Conservation (phyloP, 768 basidiomycete genomes). For the Rhodocollybia butyracea region DNA sequence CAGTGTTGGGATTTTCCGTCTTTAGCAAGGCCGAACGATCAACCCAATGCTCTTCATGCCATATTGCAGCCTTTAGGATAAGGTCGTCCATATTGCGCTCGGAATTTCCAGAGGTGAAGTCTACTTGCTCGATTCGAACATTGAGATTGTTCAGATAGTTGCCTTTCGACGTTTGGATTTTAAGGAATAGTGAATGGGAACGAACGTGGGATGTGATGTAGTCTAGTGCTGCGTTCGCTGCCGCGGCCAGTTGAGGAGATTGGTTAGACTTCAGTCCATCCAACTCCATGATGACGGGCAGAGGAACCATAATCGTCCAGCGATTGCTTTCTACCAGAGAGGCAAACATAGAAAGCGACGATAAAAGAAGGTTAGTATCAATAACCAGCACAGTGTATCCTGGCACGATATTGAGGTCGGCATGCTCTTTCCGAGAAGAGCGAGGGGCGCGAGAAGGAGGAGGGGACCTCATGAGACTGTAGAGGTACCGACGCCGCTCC, state of each 20-base stretch:
- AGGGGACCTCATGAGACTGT: constrained; percentile 32
- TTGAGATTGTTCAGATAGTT: constrained; percentile 85
- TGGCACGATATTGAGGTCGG: constrained; percentile 52
- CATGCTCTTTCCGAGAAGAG: constrained; percentile 22
- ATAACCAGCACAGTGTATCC: constrained; percentile 91
- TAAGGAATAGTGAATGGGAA: constrained; percentile 72
- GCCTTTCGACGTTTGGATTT: constrained; percentile 93
- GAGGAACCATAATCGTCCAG: constrained; percentile 90
- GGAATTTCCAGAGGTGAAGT: constrained; percentile 46
- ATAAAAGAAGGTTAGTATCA: constrained; percentile 93
- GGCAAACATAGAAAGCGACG: constrained; percentile 70
- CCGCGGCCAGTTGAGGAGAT: constrained; percentile 61
- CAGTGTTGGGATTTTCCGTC: constrained; percentile 27
- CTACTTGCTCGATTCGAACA: constrained; percentile 82
- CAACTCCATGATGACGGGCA: constrained; percentile 95
- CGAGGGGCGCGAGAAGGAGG: constrained; percentile 18
- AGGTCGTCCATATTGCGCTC: constrained; percentile 91
- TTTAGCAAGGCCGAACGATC: constrained; percentile 78
- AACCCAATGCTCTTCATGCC: constrained; percentile 92
- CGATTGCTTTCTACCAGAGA: constrained; percentile 73
- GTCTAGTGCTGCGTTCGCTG: constrained; percentile 67
- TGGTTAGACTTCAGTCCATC: constrained; percentile 78
- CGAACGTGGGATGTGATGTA: constrained; percentile 79
- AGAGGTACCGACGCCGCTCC: constrained; percentile 77
- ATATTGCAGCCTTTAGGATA: constrained; percentile 87